phyloP scores from a whole-genome alignment of 2,329 filamentous ascomycete genomes.

The Diplocarpon rosae region DNA sequence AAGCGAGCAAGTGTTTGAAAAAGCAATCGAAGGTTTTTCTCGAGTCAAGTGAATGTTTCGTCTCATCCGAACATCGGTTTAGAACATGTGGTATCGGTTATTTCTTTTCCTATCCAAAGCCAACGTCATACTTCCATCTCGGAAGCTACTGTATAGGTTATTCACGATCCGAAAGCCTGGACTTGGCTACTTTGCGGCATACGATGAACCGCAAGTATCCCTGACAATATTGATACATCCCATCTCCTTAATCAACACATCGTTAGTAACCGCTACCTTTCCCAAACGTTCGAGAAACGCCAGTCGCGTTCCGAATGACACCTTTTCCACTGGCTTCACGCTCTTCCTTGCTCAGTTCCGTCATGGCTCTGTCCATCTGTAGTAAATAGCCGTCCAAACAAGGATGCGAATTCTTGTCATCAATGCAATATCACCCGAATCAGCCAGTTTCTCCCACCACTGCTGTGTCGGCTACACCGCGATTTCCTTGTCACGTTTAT shows the following conservation, averaged over 20 bases:
- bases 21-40: too few relatives aligned
- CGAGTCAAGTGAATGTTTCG: too few relatives aligned
- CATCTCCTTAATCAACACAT: slow-evolving; percentile 2
- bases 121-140: too few relatives aligned
- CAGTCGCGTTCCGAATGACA: slow-evolving; percentile 4
- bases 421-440: slow-evolving; percentile 8
- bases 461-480: slow-evolving; percentile 3
- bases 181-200: not conserved
- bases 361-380: slow-evolving; percentile 1
- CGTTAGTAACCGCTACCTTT: not conserved
- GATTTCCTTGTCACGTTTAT: slow-evolving; percentile 1
- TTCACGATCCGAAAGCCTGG: not conserved
- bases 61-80: too few relatives aligned
- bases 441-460: slow-evolving; percentile 2
- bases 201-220: not conserved
- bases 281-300: slow-evolving; percentile 6
- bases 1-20: too few relatives aligned
- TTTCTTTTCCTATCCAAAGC: too few relatives aligned
- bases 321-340: not conserved
- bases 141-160: too few relatives aligned
- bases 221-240: not conserved
- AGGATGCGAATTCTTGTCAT: slow-evolving; percentile 7
- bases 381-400: slow-evolving; percentile 6
- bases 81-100: too few relatives aligned
- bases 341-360: slow-evolving; percentile 1